A percentile compares a stretch with the other conserved stretches of the same genome.
Evolutionary conservation across 805 yeast species (phyloP).

Genomic region (Kodamaea leandrae): DNA sequence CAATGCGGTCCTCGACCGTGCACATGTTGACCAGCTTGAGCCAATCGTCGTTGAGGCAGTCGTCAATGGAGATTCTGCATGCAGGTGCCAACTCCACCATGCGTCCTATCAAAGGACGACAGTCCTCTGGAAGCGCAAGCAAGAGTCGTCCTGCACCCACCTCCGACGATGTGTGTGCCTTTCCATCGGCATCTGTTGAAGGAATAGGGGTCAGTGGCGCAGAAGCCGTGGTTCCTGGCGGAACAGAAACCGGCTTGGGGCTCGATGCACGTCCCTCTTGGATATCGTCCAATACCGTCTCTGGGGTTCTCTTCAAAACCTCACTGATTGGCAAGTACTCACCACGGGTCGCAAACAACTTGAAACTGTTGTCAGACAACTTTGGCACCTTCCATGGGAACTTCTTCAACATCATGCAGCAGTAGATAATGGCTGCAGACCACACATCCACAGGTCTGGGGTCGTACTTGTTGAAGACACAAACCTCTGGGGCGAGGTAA

Average conservation of each 20-base stretch:
- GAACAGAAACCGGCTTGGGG: conserved; percentile 13
- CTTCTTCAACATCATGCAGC: conserved; percentile 87
- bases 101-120: conserved; percentile 62
- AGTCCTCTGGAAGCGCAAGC: conserved; percentile 67
- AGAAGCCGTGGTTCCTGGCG: conserved; percentile 3
- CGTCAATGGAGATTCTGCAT: conserved; percentile 77
- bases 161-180: conserved; percentile 59
- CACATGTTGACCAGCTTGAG: conserved; percentile 65
- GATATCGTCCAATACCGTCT: conserved; percentile 17
- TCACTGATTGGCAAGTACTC: conserved; percentile 62
- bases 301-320: conserved; percentile 53
- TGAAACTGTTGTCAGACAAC: conserved; percentile 75
- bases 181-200: conserved; percentile 22
- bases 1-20: conserved; percentile 47
- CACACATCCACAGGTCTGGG: conserved; percentile 94
- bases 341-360: conserved; percentile 73
- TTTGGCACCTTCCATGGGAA: conserved; percentile 96
- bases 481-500: conserved; percentile 87
- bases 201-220: conserved; percentile 17
- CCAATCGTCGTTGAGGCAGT: conserved; percentile 74
- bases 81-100: conserved; percentile 89
- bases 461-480: conserved; percentile 77
- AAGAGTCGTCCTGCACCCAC: conserved; percentile 72
- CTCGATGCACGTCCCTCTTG: conserved; percentile 15
- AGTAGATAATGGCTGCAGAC: conserved; percentile 88